Evolutionary conservation across 2,329 filamentous ascomycete genomes (phyloP).

Genomic region (Claviceps monticola): DNA sequence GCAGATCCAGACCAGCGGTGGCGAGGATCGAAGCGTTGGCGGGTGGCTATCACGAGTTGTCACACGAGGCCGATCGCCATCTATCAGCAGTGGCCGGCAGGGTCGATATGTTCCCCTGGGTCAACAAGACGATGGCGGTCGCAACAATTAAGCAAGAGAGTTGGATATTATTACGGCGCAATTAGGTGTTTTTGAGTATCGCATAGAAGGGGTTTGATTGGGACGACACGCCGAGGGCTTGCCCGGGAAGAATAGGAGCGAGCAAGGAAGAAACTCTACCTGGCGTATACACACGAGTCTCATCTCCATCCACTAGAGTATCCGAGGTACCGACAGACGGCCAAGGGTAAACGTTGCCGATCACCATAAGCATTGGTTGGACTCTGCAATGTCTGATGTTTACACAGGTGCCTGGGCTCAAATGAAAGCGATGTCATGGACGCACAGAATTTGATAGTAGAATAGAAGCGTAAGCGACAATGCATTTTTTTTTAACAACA

Average conservation of each 20-base stretch:
- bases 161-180: conserved; percentile 9
- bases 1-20: conserved; percentile 18
- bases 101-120: conserved; percentile 29
- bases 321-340: background rate
- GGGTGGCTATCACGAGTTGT: conserved; percentile 35
- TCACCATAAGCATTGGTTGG: background rate
- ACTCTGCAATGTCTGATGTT: background rate
- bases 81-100: conserved; percentile 23
- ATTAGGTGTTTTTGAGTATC: conserved; percentile 15
- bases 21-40: conserved; percentile 29
- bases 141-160: conserved; percentile 12
- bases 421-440: background rate
- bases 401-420: background rate
- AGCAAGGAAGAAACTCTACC: background rate
- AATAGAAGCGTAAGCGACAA: background rate
- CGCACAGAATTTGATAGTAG: background rate
- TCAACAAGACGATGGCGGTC: conserved; percentile 24
- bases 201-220: conserved; percentile 20
- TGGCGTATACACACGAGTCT: background rate
- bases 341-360: background rate
- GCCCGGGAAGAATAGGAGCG: background rate
- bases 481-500: background rate
- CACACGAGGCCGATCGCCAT: conserved; percentile 24
- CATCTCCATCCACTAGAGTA: background rate
- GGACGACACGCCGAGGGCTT: background rate